Conservation (phyloP, 805 yeast genomes). For the Lachancea sp. region DNA sequence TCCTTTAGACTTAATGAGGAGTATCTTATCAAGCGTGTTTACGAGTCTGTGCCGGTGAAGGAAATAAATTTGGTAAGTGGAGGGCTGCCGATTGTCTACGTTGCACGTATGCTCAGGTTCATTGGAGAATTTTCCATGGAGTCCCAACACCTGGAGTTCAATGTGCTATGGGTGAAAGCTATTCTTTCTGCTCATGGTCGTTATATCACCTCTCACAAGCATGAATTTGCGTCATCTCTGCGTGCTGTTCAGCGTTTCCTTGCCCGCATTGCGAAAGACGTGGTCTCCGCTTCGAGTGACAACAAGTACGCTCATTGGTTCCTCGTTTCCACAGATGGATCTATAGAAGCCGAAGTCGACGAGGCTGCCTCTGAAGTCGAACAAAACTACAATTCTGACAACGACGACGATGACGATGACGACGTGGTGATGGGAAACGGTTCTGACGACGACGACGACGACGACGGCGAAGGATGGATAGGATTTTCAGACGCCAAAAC, state of each 20-base stretch:
- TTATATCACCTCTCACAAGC: conserved; percentile 56
- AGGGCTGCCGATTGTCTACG: conserved; percentile 73
- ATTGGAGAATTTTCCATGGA: conserved; percentile 62
- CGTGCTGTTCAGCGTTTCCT: conserved; percentile 72
- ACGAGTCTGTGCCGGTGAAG: conserved; percentile 62
- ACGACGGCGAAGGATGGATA: conserved; percentile 36
- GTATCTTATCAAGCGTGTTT: conserved; percentile 63
- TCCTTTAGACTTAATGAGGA: conserved; percentile 85
- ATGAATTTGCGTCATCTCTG: conserved; percentile 54
- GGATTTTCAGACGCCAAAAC: conserved; percentile 28
- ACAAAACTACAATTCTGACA: conserved; percentile 27
- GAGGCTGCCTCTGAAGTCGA: conserved; percentile 12
- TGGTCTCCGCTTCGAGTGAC: conserved; percentile 47
- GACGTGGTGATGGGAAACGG: conserved; percentile 27
- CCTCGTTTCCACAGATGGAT: conserved; percentile 35
- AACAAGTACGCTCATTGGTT: conserved; percentile 52
- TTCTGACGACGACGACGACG: conserved; percentile 37
- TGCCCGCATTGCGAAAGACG: conserved; percentile 66
- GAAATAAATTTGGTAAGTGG: conserved; percentile 62
- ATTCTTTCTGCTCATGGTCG: conserved; percentile 70
- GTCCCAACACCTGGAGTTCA: conserved; percentile 79
- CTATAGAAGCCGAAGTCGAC: conserved; percentile 12
- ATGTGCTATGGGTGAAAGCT: conserved; percentile 71
- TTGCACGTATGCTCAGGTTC: conserved; percentile 58
- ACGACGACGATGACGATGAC: conserved; percentile 31